Base-by-base conservation (phyloP, 169 alveolate genomes). In the Cytauxzoon felis region DNA sequence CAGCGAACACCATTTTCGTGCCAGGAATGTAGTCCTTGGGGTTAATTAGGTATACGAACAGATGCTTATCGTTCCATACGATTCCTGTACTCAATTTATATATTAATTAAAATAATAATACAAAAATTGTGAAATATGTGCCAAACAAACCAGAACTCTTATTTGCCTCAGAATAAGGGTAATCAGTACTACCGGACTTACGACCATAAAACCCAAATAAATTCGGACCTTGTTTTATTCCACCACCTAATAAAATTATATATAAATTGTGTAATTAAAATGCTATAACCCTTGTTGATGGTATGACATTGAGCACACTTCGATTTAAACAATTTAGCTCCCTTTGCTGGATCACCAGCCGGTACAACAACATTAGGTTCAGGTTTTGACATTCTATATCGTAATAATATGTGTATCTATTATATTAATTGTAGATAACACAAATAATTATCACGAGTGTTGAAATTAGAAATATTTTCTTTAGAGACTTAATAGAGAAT, bases 1-100 rank as follows among this genome's bases (percentile, higher is more conserved):
- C 98, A 16, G 98, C 98, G 62, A 95, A 95, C 47, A 95, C 95
- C 98, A 95, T 95, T 85, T 93, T 92, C 54, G 97, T 95, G 19
- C 99, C 99, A 18, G 97, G 97, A 26, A 93, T 90, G 80, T 92
- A 92, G 76, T 87, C 83, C 87, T 90, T 90, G 36, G 98, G 98
- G 80, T 93, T 92, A 50, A 88, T 80, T 65, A 93, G 75, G 78
- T 89, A 93, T 78, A 84, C 93, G 83, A 83, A 91, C 69, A 93
- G 73, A 86, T 92, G 96, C 78, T 92, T 91, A 59, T 90, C 96
- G 23, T 86, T 70, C 98, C 98, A 93, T 26, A 88, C 73, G 51
- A 92, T 92, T 18, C 94, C 94, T 76, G 56, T 23, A 8, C n/a
- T n/a, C n/a, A n/a, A n/a, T n/a, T n/a, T n/a, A n/a, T n/a, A n/a